Evolutionary conservation across 768 basidiomycete species (phyloP).

Genomic region (Boletus reticulatus): DNA sequence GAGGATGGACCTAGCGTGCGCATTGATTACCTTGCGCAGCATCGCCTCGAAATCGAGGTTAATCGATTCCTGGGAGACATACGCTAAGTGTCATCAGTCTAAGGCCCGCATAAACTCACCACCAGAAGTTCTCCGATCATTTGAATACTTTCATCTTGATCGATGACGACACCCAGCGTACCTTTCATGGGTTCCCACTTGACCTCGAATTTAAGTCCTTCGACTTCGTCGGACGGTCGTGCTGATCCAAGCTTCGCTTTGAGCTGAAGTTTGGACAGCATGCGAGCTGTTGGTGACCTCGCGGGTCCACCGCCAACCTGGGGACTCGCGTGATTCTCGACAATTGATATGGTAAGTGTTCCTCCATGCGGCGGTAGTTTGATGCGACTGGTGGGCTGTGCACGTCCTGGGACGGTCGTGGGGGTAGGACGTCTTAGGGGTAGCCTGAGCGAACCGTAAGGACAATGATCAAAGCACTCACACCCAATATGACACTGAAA

Average conservation of each 20-base stretch:
- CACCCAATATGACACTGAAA: conserved; percentile 89
- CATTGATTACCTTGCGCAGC: conserved; percentile 58
- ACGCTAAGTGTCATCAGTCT: neutral
- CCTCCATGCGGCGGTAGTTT: conserved; percentile 67
- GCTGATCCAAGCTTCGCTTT: conserved; percentile 54
- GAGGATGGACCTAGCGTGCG: conserved; percentile 65
- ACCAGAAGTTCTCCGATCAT: conserved; percentile 45
- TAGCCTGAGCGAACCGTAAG: neutral
- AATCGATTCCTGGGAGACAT: conserved; percentile 49
- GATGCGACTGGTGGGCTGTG: conserved; percentile 27
- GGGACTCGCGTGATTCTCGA: conserved; percentile 44
- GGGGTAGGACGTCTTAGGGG: conserved; percentile 39
- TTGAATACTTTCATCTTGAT: conserved; percentile 45
- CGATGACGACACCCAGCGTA: conserved; percentile 60
- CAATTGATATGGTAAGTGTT: conserved; percentile 68
- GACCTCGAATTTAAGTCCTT: conserved; percentile 65
- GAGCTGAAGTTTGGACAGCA: conserved; percentile 62
- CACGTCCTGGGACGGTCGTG: conserved; percentile 27
- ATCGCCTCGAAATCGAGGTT: conserved; percentile 75
- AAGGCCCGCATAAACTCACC: conserved; percentile 42
- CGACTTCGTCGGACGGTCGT: conserved; percentile 71
- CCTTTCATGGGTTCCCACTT: conserved; percentile 74
- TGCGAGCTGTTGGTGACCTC: conserved; percentile 52
- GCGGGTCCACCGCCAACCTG: conserved; percentile 43
- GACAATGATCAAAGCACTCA: conserved; percentile 35